A percentile compares a stretch with the other conserved stretches of the same genome.
phyloP scores from a whole-genome alignment of 805 yeast species.

The Saccharomycopsis synnaedendra region DNA sequence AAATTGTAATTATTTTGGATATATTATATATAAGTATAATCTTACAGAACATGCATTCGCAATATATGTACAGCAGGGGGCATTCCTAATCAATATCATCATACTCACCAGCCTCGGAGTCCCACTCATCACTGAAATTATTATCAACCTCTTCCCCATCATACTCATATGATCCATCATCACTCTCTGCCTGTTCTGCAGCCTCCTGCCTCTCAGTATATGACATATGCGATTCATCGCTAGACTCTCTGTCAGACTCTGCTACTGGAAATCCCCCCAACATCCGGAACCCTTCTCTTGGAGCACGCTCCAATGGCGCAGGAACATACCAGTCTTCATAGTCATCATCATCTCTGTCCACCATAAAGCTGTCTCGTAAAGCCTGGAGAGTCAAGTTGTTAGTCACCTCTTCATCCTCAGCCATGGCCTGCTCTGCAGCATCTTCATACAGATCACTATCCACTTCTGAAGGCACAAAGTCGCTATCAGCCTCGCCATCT shows the following conservation, averaged over 20 bases:
- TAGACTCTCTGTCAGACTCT: too few species aligned
- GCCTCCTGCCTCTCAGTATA: constrained; percentile 20
- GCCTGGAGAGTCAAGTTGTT: neutral
- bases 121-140: constrained; percentile 1
- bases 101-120: neutral
- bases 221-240: neutral
- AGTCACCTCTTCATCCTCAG: neutral
- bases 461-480: neutral
- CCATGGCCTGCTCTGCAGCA: neutral
- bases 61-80: too few species aligned
- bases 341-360: constrained; percentile 1
- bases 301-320: too few species aligned
- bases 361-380: too few species aligned
- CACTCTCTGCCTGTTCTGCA: constrained; percentile 18
- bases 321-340: neutral
- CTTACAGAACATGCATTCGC: neutral
- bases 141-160: constrained; percentile 1
- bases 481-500: neutral
- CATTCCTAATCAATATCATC: constrained; percentile 3
- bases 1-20: neutral
- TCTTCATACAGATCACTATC: neutral
- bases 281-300: too few species aligned
- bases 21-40: neutral
- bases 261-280: too few species aligned
- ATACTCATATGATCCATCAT: neutral